Evolutionary conservation across 169 alveolate genomes (phyloP).

Genomic region (Plasmodium inui): DNA sequence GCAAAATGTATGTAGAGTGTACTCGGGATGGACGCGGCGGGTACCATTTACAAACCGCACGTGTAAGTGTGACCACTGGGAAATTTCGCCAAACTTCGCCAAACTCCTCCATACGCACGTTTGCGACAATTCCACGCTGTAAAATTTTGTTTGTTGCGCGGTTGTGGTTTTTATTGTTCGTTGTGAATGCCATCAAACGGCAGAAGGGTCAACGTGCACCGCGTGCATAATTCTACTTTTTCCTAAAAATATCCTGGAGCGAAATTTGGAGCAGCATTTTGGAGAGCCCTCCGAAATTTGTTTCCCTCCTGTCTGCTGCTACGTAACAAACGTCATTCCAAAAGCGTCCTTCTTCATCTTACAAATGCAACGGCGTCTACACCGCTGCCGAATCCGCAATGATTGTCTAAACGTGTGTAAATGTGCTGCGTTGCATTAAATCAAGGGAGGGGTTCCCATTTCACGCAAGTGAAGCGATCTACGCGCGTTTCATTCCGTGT

Average conservation of each 20-base stretch:
- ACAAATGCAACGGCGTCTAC: neutral
- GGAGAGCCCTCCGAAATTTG: neutral
- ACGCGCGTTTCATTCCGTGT: neutral
- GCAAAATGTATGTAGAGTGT: neutral
- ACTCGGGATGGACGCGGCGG: neutral
- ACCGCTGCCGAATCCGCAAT: neutral
- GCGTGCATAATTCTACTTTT: constrained; percentile 25
- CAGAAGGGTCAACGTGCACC: constrained; percentile 1
- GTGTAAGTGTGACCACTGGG: neutral
- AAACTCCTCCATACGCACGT: neutral
- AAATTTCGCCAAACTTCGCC: neutral
- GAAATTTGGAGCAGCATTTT: neutral
- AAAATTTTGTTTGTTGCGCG: constrained; percentile 7
- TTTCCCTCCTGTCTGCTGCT: neutral
- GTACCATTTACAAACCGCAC: neutral
- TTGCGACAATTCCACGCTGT: neutral
- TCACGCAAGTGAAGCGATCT: neutral
- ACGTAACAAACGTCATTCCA: neutral
- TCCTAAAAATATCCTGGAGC: neutral
- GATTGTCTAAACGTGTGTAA: neutral
- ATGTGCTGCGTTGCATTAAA: neutral
- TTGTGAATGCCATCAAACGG: neutral
- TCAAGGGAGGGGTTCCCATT: neutral
- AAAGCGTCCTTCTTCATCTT: neutral
- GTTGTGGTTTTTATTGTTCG: neutral